Base-by-base conservation (phyloP, 2,329 filamentous ascomycete species). In the Trichoderma koningiopsis region DNA sequence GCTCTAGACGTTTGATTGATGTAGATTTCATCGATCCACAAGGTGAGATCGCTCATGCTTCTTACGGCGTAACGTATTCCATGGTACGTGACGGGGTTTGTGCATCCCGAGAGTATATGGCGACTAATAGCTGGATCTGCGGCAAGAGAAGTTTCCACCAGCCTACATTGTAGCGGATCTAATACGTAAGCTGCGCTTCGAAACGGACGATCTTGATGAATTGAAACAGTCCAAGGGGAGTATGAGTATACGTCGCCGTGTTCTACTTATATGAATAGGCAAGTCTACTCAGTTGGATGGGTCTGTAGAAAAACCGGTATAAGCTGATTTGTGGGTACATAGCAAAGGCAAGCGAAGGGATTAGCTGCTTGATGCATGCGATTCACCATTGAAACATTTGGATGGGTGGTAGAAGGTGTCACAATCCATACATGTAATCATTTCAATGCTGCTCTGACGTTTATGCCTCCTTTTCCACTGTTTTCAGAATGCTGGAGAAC, bases 1-100 rank as follows among this genome's bases (percentile, higher is more conserved):
- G 62, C 29, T 66, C n/a, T 49, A 13, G 19, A 66, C 19, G 62
- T 57, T 53, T 57, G 37, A 49, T 66, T 37, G 37, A 66, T 58
- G 14, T 53, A 57, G 22, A 37, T 67, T 11, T 40, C 40, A 67
- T 67, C 55, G 22, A 59, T 52, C 29, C 40, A 65, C 31, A 67
- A 59, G 22, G 37, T 52, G 40, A 67, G 64, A 58, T 67, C 55
- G 53, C 11, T 40, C 40, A 49, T 35, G 29, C 40, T 52, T 31
- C n/a, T 67, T 16, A 37, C 40, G 37, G 16, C 40, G 40, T 16
- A 58, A 37, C 16, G 29, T 40, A 58, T 57, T 14, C 5, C 27
- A 57, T 56, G 33, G 53, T 40, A 24, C 35, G 14, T 35, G 53
- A 66, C 37, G 53, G 29, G 13, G 29, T 58, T 49, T 49, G 63